Evolutionary conservation across 768 basidiomycete genomes (phyloP).

Genomic region (Amyloporia xantha): DNA sequence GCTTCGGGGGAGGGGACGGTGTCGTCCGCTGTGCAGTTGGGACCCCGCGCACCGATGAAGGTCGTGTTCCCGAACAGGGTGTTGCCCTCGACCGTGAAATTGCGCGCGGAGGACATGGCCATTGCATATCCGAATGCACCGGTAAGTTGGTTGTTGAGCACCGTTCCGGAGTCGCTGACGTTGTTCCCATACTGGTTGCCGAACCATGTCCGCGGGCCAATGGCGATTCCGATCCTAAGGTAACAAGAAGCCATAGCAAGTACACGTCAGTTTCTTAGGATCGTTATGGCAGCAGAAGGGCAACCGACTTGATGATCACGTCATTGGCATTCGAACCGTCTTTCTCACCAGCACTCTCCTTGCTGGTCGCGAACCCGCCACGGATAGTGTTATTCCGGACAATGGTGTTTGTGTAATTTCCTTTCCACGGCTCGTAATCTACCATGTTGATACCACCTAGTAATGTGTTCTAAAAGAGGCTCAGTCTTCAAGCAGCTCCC

Average conservation of each 20-base stretch:
- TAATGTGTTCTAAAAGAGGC: slow-evolving; percentile 45
- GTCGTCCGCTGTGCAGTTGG: slow-evolving; percentile 51
- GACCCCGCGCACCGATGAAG: slow-evolving; percentile 64
- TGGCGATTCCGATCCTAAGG: slow-evolving; percentile 68
- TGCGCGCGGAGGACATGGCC: slow-evolving; percentile 52
- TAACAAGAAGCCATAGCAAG: neutral
- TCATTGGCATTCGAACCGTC: slow-evolving; percentile 54
- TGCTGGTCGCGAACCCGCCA: slow-evolving; percentile 60
- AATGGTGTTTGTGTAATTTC: slow-evolving; percentile 56
- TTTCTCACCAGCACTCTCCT: slow-evolving; percentile 30
- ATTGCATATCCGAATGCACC: slow-evolving; percentile 74
- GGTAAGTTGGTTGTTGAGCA: slow-evolving; percentile 49
- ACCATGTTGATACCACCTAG: slow-evolving; percentile 79
- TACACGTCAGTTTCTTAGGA: no score
- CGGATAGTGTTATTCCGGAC: slow-evolving; percentile 61
- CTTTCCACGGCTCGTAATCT: slow-evolving; percentile 61
- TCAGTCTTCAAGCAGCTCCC: no score
- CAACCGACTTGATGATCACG: slow-evolving; percentile 65
- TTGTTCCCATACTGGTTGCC: slow-evolving; percentile 50
- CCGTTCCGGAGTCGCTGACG: slow-evolving; percentile 45
- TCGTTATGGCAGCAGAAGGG: neutral
- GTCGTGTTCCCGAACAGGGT: slow-evolving; percentile 59
- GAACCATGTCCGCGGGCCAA: slow-evolving; percentile 76
- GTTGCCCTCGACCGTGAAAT: slow-evolving; percentile 66
- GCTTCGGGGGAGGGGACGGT: slow-evolving; percentile 47